phyloP scores from a whole-genome alignment of 2,329 filamentous ascomycete species.

The Aspergillus sp. region DNA sequence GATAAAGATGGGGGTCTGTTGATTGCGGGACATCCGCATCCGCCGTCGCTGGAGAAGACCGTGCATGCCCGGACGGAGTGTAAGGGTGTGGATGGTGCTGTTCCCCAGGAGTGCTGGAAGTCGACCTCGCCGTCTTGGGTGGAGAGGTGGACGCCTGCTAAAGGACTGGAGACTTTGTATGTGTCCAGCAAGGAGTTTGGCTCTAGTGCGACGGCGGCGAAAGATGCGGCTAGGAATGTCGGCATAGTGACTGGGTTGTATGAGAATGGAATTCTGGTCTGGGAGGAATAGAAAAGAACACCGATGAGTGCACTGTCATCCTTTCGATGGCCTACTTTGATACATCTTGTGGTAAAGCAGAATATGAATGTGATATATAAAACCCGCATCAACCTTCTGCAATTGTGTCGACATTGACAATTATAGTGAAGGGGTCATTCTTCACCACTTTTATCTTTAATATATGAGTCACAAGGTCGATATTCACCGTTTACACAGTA shows the following conservation, averaged over 20 bases:
- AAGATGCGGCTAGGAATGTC: slow-evolving; percentile 12
- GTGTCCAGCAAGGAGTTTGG: slow-evolving; percentile 6
- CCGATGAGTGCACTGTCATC: no score
- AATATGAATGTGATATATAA: no score
- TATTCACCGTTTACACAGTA: no score
- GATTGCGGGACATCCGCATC: slow-evolving; percentile 17
- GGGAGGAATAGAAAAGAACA: slow-evolving; percentile 6
- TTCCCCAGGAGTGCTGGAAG: slow-evolving; percentile 4
- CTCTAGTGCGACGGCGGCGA: slow-evolving; percentile 11
- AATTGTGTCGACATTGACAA: no score
- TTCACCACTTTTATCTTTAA: no score
- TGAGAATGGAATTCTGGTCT: slow-evolving; percentile 16
- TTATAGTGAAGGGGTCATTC: no score
- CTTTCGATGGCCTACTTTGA: background rate
- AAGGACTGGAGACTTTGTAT: slow-evolving; percentile 5
- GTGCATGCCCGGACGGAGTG: slow-evolving; percentile 2
- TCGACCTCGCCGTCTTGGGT: slow-evolving; percentile 7
- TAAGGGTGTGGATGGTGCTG: background rate
- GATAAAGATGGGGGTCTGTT: slow-evolving; percentile 12
- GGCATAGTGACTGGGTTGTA: slow-evolving; percentile 17
- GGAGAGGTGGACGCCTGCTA: slow-evolving; percentile 2
- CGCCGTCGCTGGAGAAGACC: slow-evolving; percentile 8
- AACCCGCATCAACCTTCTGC: no score
- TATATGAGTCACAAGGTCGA: no score
- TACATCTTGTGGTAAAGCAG: no score